phyloP scores from a whole-genome alignment of 345 rosid genomes.

The Murraya paniculata region DNA sequence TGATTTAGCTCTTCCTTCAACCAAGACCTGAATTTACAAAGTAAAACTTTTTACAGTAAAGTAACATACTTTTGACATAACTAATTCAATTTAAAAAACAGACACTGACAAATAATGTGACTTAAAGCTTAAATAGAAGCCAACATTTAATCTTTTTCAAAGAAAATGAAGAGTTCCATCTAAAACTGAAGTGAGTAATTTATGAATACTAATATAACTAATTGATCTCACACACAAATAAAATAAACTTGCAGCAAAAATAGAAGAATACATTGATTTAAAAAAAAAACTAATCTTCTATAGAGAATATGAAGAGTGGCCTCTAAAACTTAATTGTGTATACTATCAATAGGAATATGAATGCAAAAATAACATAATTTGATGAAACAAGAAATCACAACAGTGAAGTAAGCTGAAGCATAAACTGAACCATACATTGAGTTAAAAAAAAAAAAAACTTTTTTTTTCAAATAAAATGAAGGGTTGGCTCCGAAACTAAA shows the following conservation, averaged over 20 bases:
- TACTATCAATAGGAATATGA: too few species aligned
- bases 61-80: background rate
- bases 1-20: conserved; percentile 87
- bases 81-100: background rate
- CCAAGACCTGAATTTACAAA: conserved; percentile 52
- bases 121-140: background rate
- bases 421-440: background rate
- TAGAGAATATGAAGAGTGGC: background rate
- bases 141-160: background rate
- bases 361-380: too few species aligned
- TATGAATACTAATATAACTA: background rate
- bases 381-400: too few species aligned
- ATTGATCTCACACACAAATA: too few species aligned
- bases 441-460: background rate
- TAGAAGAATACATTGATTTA: background rate
- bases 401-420: too few species aligned
- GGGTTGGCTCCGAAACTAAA: background rate
- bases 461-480: background rate
- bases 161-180: background rate
- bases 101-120: background rate
- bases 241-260: too few species aligned
- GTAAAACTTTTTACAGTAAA: background rate
- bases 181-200: background rate
- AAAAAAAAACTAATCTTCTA: background rate
- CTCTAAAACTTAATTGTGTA: background rate